Base-by-base conservation (phyloP, 345 rosid genomes). In the Pseudoturritis turrita region DNA sequence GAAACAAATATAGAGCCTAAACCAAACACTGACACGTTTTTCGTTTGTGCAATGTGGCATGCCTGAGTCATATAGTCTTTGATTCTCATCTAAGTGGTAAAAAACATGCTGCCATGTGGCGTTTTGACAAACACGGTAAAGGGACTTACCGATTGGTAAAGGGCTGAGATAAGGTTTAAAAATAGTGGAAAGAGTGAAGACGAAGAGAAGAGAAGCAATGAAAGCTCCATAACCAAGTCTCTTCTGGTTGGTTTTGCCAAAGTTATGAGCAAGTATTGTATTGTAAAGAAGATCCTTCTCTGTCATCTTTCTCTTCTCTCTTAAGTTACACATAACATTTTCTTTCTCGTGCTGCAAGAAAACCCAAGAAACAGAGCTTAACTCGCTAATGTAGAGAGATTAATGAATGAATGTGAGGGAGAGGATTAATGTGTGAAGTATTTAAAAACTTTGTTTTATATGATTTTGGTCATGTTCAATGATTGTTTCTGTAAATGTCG, bases 221-320 rank as follows among this genome's bases (percentile, higher is more conserved):
- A 89, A 17, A 60, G 94, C 96, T 35, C 81, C 90, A 68, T 78
- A 87, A 22, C 86, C 83, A 40, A 93, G 60, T 84, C 70, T 90
- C 77, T 77, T 87, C 59, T 83, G 91, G 40, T 88, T 88, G 7
- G 75, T 81, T 57, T 75, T 85, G 67, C 89, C 83, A 62, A 93
- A 90, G 80, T 96, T 93, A 73, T 95, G 82, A 23, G 84, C 80
- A 53, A 91, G 81, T 39, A 89, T 69, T 13, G 84, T 80, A 22
- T 86, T 76, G 58, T 67, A 80, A 83, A 79, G 67, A 64, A 75
- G 81, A 55, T 63, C 46, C 41, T 78, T 77, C 41, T 72, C 80
- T 57, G 44, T 35, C 75, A 71, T 51, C 36, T 33, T 33, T 33
- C 10, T 21, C 47, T 25, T 18, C 56, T 68, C 43, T 71, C 43